These are phyloP conservation scores for Phytophthora quininea DNA, from an alignment of 352 stramenopile species.

Conservation along the genomic window DNA sequence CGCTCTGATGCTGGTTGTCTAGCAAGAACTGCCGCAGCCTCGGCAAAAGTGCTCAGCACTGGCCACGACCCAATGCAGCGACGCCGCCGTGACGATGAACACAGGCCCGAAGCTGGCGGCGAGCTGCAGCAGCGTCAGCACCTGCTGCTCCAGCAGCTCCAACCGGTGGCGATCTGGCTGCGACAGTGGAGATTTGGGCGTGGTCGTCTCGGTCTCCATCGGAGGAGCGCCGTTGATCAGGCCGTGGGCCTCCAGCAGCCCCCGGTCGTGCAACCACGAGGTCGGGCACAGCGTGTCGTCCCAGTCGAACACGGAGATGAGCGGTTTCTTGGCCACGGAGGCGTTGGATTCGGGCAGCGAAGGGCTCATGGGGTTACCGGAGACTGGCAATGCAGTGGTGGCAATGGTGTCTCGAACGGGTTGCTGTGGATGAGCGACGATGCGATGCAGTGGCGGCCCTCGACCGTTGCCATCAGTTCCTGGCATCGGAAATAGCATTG, in stretches of 20 bases:
- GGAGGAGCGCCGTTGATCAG: constrained; percentile 39
- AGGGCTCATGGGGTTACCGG: not conserved
- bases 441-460: not conserved
- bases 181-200: constrained; percentile 15
- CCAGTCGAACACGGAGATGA: constrained; percentile 66
- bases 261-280: constrained; percentile 56
- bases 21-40: constrained; percentile 44
- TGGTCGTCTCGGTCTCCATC: constrained; percentile 31
- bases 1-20: constrained; percentile 33
- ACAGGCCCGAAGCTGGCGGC: constrained; percentile 51
- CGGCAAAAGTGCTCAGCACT: constrained; percentile 54
- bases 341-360: not conserved
- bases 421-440: not conserved
- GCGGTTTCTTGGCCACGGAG: constrained; percentile 24
- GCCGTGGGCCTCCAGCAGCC: constrained; percentile 45
- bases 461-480: not conserved
- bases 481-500: not conserved
- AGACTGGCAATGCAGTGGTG: not conserved
- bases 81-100: constrained; percentile 71
- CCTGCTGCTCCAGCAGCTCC: constrained; percentile 43
- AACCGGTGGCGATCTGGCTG: constrained; percentile 30
- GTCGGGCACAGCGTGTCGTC: constrained; percentile 72
- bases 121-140: constrained; percentile 46
- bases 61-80: constrained; percentile 53
- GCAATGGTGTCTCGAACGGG: not conserved